Conservation (phyloP, 257 asterid species). For the Solanum lycopersicoides region DNA sequence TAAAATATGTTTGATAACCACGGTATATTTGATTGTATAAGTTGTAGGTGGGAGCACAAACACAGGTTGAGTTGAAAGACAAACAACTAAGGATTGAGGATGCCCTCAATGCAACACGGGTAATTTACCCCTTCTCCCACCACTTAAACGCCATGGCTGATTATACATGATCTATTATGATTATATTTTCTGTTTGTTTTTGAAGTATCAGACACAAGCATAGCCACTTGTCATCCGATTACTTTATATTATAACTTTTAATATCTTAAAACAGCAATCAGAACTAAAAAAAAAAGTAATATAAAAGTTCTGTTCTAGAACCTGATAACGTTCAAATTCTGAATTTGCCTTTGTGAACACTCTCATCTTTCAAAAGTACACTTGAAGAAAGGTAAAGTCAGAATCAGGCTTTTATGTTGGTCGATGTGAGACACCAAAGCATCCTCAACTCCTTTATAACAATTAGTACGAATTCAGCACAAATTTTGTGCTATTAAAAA, state of each 20-base stretch:
- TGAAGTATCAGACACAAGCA: neutral
- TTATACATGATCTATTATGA: neutral
- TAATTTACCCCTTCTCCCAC: conserved; percentile 1
- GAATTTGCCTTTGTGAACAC: neutral
- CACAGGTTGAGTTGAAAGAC: conserved; percentile 72
- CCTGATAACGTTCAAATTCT: no score
- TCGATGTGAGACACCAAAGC: neutral
- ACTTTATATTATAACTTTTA: neutral
- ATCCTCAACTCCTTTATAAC: neutral
- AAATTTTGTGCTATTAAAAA: neutral
- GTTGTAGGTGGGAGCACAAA: conserved; percentile 77
- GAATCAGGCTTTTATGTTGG: neutral
- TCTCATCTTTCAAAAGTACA: neutral
- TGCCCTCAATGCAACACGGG: conserved; percentile 92
- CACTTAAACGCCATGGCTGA: neutral
- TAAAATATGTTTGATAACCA: neutral
- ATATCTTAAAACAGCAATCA: neutral
- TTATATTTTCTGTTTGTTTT: neutral
- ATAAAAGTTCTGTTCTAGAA: neutral
- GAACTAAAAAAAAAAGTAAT: neutral
- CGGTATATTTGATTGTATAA: neutral
- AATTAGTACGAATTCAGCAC: neutral
- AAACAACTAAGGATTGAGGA: conserved; percentile 82
- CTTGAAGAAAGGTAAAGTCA: neutral
- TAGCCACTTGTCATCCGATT: neutral